Percentiles rank a stretch among this genome's conserved stretches.
phyloP scores from a whole-genome alignment of 345 rosid genomes.

The Rhodamnia argentea region DNA sequence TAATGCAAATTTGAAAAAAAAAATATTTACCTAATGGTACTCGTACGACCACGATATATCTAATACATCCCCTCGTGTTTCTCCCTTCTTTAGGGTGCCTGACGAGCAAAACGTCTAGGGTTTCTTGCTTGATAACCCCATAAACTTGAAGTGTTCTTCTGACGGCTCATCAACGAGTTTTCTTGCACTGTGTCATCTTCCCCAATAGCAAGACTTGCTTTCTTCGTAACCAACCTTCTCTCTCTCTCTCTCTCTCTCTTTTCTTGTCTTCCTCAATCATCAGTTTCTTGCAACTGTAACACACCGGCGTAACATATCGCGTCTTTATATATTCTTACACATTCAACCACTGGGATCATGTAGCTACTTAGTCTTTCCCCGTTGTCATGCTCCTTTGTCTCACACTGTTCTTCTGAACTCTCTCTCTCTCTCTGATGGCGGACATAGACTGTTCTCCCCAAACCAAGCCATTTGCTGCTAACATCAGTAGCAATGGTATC shows the following conservation, averaged over 20 bases:
- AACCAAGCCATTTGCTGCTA: slow-evolving; percentile 19
- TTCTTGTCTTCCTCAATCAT: slow-evolving; percentile 9
- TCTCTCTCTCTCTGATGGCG: slow-evolving; percentile 11
- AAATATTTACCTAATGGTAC: neutral
- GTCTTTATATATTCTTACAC: neutral
- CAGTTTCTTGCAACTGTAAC: neutral
- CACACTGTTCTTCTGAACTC: neutral
- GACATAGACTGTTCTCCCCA: slow-evolving; percentile 13
- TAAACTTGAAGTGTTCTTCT: neutral
- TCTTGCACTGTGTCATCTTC: neutral
- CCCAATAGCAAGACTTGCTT: slow-evolving; percentile 7
- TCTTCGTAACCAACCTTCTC: neutral
- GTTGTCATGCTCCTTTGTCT: neutral
- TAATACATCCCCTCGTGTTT: neutral
- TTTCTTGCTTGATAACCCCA: neutral
- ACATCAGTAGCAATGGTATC: slow-evolving; percentile 62
- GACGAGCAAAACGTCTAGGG: neutral
- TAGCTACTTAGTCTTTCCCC: neutral
- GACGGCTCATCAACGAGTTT: neutral
- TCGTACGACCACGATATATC: neutral
- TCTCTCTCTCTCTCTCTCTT: slow-evolving; percentile 7
- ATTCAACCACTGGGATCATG: neutral
- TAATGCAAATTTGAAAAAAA: neutral
- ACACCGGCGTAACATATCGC: neutral
- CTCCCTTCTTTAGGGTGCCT: neutral